Base-by-base conservation (phyloP, 441 rosid genomes). In the Euphorbia celastroides region DNA sequence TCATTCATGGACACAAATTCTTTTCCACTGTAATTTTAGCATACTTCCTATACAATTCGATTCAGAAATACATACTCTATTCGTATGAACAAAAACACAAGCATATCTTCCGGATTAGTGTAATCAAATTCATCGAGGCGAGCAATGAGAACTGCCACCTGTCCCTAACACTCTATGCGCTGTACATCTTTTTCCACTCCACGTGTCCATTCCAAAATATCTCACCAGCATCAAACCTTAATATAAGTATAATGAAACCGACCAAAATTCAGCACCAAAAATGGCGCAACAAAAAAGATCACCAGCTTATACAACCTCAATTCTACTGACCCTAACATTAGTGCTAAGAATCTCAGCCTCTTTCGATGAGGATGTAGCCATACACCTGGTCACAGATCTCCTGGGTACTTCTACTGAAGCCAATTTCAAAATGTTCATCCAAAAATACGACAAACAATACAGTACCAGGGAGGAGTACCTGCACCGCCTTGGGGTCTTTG, bases 401-500 rank as follows among this genome's bases (percentile, higher is more conserved):
- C 65, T 82, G 5, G 81, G 80, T 17, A 70, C 89, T 5, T 88
- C 77, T 17, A 70, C 88, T 5, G 93, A 89, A 78, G 67, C 65
- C 3, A 74, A 70, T 48, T 88, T 90, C 84, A 70, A 66, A 34
- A 60, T 71, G 27, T 92, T 90, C 73, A 81, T 88, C 62, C 66
- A 75, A 26, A 81, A 78, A 62, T 80, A 85, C 66, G 81, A 78
- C 62, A 90, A 82, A 60, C 83, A 67, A 28, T 90, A 92, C 78
- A 28, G 72, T 27, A 83, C 79, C 5, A 66, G 77, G 68, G 93
- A 76, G 77, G 92, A 92, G 77, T 83, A 87, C 75, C n/a, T 83
- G 57, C 86, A 67, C 80, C 92, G 98, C 20, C 82, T 92, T 17
- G 81, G 86, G 5, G 70, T 92, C 41, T 90, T 88, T 31, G 86